phyloP scores from a whole-genome alignment of 176 grass and related monocot genomes.

The Lolium rigidum region DNA sequence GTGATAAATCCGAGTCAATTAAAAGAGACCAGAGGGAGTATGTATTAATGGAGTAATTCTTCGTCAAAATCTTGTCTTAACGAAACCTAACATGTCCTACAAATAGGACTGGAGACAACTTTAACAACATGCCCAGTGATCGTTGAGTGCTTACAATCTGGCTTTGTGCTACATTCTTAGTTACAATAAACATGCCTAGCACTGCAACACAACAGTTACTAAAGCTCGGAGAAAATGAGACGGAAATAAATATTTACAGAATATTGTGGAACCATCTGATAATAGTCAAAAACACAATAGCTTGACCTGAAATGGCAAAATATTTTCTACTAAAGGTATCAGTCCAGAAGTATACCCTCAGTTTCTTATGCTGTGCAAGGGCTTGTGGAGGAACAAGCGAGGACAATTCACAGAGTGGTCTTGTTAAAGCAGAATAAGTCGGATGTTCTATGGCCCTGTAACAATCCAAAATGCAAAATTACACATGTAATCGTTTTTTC shows the following conservation, averaged over 20 bases:
- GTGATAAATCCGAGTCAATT: too few species aligned
- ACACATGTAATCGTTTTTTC: constrained; percentile 23
- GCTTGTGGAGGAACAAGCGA: constrained; percentile 95
- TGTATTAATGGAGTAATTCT: background rate
- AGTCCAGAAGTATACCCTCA: constrained; percentile 77
- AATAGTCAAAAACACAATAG: constrained; percentile 14
- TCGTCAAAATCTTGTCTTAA: background rate
- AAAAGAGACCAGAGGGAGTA: background rate
- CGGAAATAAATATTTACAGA: constrained; percentile 29
- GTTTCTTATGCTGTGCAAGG: constrained; percentile 84
- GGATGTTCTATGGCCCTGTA: constrained; percentile 98
- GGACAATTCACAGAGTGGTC: constrained; percentile 95
- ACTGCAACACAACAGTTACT: background rate
- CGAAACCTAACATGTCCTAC: background rate
- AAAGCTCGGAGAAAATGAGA: background rate
- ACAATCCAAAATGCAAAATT: constrained; percentile 45
- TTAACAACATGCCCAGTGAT: background rate
- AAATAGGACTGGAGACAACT: background rate
- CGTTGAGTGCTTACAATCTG: background rate
- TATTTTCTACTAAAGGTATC: background rate
- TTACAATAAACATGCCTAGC: constrained; percentile 21
- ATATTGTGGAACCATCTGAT: background rate
- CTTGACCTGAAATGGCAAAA: constrained; percentile 26
- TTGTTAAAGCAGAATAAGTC: constrained; percentile 98
- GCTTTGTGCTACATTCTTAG: background rate